These are phyloP conservation scores for Podaxis sp. DNA, from an alignment of 768 basidiomycete genomes.

Conservation along the genomic window DNA sequence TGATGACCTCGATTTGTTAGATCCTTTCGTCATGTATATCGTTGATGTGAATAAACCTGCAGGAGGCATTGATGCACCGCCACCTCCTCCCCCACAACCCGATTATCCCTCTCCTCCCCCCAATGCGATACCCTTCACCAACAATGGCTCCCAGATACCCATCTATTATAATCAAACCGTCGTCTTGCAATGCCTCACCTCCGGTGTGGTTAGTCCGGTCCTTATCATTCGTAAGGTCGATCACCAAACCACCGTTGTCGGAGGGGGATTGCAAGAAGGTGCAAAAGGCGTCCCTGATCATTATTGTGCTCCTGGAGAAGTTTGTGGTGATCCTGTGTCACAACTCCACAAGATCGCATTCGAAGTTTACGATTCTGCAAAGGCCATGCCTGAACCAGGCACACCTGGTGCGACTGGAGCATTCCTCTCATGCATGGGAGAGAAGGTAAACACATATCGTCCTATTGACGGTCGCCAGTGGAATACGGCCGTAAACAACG, in stretches of 20 bases:
- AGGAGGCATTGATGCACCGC: constrained; percentile 71
- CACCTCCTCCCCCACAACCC: constrained; percentile 77
- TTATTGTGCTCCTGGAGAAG: constrained; percentile 79
- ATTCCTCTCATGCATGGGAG: constrained; percentile 88
- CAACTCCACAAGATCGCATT: constrained; percentile 96
- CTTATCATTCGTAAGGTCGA: constrained; percentile 94
- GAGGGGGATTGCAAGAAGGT: constrained; percentile 86
- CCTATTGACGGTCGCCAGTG: constrained; percentile 81
- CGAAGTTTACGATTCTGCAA: constrained; percentile 76
- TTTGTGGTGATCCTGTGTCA: constrained; percentile 90
- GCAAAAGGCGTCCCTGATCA: constrained; percentile 82
- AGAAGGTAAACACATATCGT: constrained; percentile 88
- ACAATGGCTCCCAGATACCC: constrained; percentile 80
- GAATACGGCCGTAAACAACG: constrained; percentile 44
- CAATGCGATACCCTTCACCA: constrained; percentile 82
- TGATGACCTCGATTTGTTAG: constrained; percentile 29
- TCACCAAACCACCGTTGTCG: constrained; percentile 83
- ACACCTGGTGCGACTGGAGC: constrained; percentile 76
- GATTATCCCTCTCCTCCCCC: constrained; percentile 92
- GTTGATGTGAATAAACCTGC: constrained; percentile 87
- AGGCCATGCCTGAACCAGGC: constrained; percentile 68
- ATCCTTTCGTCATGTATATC: constrained; percentile 96
- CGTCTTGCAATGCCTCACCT: constrained; percentile 89
- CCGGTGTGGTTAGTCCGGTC: constrained; percentile 90
- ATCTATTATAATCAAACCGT: constrained; percentile 98